Evolutionary conservation across 768 basidiomycete species (phyloP), one percentile per base, ranked within the genome.

Genomic region (Leccinellum luteum): DNA sequence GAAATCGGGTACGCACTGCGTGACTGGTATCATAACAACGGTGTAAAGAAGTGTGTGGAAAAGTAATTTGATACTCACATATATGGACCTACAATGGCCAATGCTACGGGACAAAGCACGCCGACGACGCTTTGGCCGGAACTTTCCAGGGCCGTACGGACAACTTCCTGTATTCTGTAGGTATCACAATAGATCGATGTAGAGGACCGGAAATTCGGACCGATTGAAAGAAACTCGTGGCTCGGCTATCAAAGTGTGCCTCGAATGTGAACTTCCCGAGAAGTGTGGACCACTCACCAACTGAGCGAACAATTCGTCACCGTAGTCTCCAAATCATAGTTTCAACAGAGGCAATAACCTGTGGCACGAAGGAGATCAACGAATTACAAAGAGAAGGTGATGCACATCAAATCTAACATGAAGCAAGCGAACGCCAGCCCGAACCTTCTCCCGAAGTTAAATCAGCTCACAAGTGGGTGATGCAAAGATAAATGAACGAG

Each of bases 71-170:
- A 52, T 4, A 25, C 5, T 17, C 35, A 34, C 9, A 7, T 55
- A 4, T 21, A 17, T 55, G 59, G 47, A 61, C 59, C 23, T 15
- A 60, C 45, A 43, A 60, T 31, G 27, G 38, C 25, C 17, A 35
- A 17, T 35, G 51, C 31, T 28, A 19, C 19, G 27, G 52, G 34
- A 55, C 45, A 61, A 61, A 61, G 59, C 51, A 34, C 4, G 8
- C 12, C 10, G 17, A 17, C 31, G 58, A 14, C 31, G 58, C 52
- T 55, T 55, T 54, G 58, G 9, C 49, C 59, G 12, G 17, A 30
- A 14, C 3, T 41, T 15, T 41, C 27, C 34, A 15, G 15, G 17
- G 17, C 6, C 17, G 8, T 35, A 35, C 17, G 35, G 35, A 8
- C 17, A 13, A 35, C 35, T 35, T 35, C 35, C 17, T 35, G 35